A percentile compares a stretch with the other conserved stretches of the same genome.
Conservation (phyloP, 2,329 filamentous ascomycete genomes). For the Fusarium haematococcum region DNA sequence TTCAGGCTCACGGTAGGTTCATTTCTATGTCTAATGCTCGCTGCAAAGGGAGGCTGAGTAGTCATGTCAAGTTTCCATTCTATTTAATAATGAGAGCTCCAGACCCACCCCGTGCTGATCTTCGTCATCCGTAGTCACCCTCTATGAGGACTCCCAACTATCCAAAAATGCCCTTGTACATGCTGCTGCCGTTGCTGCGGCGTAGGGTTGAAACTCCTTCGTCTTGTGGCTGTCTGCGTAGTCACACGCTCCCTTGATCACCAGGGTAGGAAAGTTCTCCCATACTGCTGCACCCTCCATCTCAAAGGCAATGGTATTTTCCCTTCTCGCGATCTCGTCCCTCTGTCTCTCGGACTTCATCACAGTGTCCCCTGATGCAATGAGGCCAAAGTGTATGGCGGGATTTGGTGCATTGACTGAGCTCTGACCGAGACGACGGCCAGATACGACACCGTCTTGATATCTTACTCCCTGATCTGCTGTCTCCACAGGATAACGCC, state of each 20-base stretch:
- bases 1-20: too few species aligned
- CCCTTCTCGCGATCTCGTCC: neutral
- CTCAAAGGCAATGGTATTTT: constrained; percentile 18
- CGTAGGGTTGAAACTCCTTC: constrained; percentile 7
- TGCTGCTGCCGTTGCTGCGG: neutral
- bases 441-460: too few species aligned
- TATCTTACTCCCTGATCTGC: too few species aligned
- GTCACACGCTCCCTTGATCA: constrained; percentile 28
- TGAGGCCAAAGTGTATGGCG: constrained; percentile 8
- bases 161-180: constrained; percentile 5
- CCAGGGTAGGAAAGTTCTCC: neutral
- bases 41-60: too few species aligned
- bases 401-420: neutral
- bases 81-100: too few species aligned
- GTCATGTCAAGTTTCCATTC: too few species aligned
- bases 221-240: constrained; percentile 31
- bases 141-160: neutral
- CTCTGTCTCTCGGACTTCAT: constrained; percentile 8
- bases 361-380: constrained; percentile 16
- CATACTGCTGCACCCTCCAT: constrained; percentile 29
- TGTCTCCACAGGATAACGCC: too few species aligned
- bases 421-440: too few species aligned
- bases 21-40: too few species aligned
- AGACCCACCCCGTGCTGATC: too few species aligned
- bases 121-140: too few species aligned